phyloP scores from a whole-genome alignment of 176 grass and related monocot genomes.

The Phoenix dactylifera region DNA sequence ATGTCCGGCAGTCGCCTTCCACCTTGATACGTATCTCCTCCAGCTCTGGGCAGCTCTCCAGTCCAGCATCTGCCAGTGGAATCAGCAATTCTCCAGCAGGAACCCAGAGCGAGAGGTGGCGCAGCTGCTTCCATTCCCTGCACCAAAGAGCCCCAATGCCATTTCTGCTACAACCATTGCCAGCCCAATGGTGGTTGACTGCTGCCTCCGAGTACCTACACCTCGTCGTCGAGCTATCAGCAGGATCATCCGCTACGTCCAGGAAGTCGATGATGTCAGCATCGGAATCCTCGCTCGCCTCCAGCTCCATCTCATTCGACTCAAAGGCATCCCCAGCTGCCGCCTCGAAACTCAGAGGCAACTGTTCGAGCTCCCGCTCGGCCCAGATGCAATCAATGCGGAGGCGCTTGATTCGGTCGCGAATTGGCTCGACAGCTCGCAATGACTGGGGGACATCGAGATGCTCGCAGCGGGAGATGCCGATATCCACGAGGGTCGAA shows the following conservation, averaged over 20 bases:
- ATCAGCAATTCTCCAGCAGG: constrained; percentile 62
- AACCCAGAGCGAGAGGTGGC: constrained; percentile 76
- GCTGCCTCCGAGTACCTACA: too few species aligned
- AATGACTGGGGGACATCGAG: constrained; percentile 49
- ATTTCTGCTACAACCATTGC: not conserved
- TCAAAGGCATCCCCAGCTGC: constrained; percentile 19
- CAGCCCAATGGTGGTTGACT: not conserved
- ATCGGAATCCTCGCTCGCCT: too few species aligned
- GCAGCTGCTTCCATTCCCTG: constrained; percentile 58
- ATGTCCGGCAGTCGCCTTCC: constrained; percentile 75
- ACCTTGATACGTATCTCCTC: constrained; percentile 79
- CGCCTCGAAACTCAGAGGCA: constrained; percentile 8
- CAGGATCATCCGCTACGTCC: too few species aligned
- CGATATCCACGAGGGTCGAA: constrained; percentile 57
- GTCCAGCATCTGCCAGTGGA: constrained; percentile 47
- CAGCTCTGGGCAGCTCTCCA: constrained; percentile 59
- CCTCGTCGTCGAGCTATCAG: too few species aligned
- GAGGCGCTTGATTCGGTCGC: constrained; percentile 63
- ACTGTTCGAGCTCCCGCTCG: constrained; percentile 4
- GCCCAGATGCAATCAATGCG: constrained; percentile 75
- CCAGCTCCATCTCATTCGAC: not conserved
- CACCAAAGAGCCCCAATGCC: not conserved
- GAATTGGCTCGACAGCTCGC: constrained; percentile 45
- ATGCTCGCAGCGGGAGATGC: constrained; percentile 52
- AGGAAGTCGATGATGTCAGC: too few species aligned